These are phyloP conservation scores for Diaporthe capsici DNA, from an alignment of 2,329 filamentous ascomycete species.

Conservation along the genomic window DNA sequence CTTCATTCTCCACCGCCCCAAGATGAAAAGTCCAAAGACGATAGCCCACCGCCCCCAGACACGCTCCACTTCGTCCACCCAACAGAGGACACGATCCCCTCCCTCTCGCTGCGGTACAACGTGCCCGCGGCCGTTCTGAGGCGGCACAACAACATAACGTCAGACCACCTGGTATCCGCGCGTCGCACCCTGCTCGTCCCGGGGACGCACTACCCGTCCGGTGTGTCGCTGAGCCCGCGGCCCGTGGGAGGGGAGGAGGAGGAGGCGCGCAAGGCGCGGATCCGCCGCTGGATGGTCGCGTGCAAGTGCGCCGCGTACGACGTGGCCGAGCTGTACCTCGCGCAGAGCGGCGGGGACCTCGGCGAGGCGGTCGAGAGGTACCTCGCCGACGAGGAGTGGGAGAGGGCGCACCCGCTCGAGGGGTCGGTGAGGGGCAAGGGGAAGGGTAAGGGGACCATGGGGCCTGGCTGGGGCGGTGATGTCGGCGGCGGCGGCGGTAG, in stretches of 20 bases:
- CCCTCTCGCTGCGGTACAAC: constrained; percentile 79
- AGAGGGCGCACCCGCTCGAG: constrained; percentile 74
- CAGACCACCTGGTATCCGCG: constrained; percentile 79
- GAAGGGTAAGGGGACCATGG: constrained; percentile 33
- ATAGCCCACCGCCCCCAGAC: constrained; percentile 61
- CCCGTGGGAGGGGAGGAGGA: constrained; percentile 83
- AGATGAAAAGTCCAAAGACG: background rate
- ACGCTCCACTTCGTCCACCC: constrained; percentile 83
- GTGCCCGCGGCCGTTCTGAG: constrained; percentile 76
- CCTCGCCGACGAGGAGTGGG: constrained; percentile 82
- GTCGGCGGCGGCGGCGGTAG: constrained; percentile 19
- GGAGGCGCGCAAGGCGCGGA: constrained; percentile 76
- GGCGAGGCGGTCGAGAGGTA: constrained; percentile 74
- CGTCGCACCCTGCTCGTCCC: constrained; percentile 81
- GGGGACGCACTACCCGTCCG: constrained; percentile 69
- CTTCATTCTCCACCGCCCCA: background rate
- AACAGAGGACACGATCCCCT: constrained; percentile 75
- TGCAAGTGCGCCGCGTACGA: constrained; percentile 86
- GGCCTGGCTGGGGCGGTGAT: background rate
- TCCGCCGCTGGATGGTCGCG: constrained; percentile 83
- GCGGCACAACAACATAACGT: constrained; percentile 77
- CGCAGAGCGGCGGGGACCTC: constrained; percentile 77
- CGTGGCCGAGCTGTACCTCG: constrained; percentile 80
- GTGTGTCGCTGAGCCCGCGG: constrained; percentile 69
- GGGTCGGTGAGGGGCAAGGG: constrained; percentile 49